Evolutionary conservation across 169 alveolate species (phyloP), one percentile per base, ranked within the genome.

Genomic region (Plasmodium berghei): DNA sequence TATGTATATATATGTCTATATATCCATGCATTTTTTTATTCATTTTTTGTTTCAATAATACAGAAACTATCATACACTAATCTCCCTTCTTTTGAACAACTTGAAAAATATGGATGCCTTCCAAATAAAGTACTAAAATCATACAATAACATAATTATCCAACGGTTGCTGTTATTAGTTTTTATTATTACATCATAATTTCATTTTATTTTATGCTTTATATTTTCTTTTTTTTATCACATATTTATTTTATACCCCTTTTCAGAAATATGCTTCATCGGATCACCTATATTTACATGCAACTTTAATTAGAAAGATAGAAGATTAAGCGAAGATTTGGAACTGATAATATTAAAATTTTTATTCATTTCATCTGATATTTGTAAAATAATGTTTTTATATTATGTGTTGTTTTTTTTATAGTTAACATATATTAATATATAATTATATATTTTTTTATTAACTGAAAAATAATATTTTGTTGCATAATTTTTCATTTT

Each of bases 261-360:
- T 56, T 64, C 71, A 80, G 90, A 80, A 80, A 54, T 80, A 66
- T 58, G 18, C 83, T 28, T 26, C 83, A 5, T 80, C 90, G 22
- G 90, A 80, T 28, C 90, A 80, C 55, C 67, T 80, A 71, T 80
- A 80, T 80, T 61, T 80, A 58, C 90, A 61, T 56, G 90, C 90
- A 18, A 80, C 90, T 16, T 49, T 80, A 80, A 26, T 80, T 66
- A 80, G 90, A 56, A 66, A 71, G 46, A 45, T 28, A 26, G 56
- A 52, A 12, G 67, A 66, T 49, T 63, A 70, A 66, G 61, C 42
- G 18, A 24, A 52, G 5, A 9, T 63, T 14, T 52, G 34, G 20
- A 52, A 22, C 34, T 10, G 24, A 14, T 28, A 26, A 52, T 71
- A 22, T n/a, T 18, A 20, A 16, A 42, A 14, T 16, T 12, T 3